Percentiles rank a stretch among this genome's conserved stretches.
Evolutionary conservation across 805 yeast genomes (phyloP).

Genomic region (Blastobotrys mokoenaii): DNA sequence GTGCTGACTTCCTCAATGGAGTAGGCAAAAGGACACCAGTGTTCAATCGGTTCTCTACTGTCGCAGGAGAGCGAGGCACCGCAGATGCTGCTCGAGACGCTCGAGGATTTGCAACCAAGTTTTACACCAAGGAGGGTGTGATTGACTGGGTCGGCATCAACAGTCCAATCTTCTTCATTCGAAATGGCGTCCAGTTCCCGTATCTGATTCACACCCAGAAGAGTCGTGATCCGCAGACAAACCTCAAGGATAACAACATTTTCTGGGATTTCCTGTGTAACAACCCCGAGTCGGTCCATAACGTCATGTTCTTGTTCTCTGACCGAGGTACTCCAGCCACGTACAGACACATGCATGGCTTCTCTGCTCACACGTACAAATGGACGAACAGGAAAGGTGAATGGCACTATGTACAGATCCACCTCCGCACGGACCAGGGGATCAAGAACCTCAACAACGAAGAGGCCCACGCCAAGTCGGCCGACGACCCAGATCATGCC

Average conservation of each 20-base stretch:
- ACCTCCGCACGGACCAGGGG: constrained; percentile 45
- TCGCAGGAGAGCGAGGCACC: constrained; percentile 61
- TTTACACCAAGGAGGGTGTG: constrained; percentile 60
- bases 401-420: constrained; percentile 49
- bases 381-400: constrained; percentile 44
- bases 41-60: constrained; percentile 52
- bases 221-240: constrained; percentile 53
- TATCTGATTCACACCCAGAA: constrained; percentile 61
- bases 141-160: constrained; percentile 68
- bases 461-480: constrained; percentile 40
- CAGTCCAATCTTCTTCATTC: constrained; percentile 58
- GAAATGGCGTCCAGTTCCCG: constrained; percentile 59
- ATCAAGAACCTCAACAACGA: constrained; percentile 36
- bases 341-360: constrained; percentile 51
- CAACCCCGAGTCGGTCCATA: constrained; percentile 52
- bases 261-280: constrained; percentile 51
- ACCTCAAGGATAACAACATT: constrained; percentile 45
- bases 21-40: constrained; percentile 75
- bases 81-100: constrained; percentile 64
- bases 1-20: constrained; percentile 47
- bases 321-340: constrained; percentile 52
- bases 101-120: constrained; percentile 57
- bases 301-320: constrained; percentile 47
- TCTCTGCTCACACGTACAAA: constrained; percentile 59
- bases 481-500: constrained; percentile 45